phyloP scores from a whole-genome alignment of 257 asterid species.

The Gentiana dahurica region DNA sequence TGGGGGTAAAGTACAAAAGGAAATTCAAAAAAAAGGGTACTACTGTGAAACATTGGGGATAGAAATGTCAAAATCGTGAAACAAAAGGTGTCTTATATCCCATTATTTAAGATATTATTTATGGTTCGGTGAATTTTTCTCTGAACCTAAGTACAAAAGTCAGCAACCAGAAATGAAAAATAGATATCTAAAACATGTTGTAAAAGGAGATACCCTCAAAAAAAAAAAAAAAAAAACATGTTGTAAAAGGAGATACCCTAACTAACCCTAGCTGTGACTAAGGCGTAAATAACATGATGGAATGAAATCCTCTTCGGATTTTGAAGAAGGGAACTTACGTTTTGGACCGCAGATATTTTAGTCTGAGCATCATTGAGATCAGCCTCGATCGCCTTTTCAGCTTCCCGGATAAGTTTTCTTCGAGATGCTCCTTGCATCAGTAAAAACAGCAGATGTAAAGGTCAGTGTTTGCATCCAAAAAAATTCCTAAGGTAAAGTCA shows the following conservation, averaged over 20 bases:
- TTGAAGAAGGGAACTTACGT: slow-evolving; percentile 37
- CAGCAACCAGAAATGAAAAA: not conserved
- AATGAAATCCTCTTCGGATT: not conserved
- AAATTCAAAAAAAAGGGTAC: no score
- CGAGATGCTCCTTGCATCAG: slow-evolving; percentile 44
- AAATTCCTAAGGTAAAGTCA: no score
- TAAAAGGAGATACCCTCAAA: no score
- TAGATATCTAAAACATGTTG: no score
- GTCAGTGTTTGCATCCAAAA: not conserved
- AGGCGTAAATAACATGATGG: slow-evolving; percentile 5
- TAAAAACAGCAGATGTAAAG: slow-evolving; percentile 14
- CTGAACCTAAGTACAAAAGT: not conserved
- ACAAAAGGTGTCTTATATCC: no score
- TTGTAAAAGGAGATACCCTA: no score
- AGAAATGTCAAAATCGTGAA: no score
- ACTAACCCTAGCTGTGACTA: not conserved
- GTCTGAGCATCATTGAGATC: slow-evolving; percentile 61
- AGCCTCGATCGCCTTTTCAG: slow-evolving; percentile 54
- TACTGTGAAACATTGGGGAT: no score
- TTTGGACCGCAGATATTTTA: slow-evolving; percentile 51
- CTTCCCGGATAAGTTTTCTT: slow-evolving; percentile 40
- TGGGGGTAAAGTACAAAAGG: no score
- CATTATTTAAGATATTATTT: no score
- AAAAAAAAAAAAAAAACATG: no score
- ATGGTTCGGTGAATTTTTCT: no score